Percentiles rank a stretch among this genome's conserved stretches.
These are phyloP conservation scores for Prunus campanulata DNA, from an alignment of 306 rosid genomes.

Conservation along the genomic window DNA sequence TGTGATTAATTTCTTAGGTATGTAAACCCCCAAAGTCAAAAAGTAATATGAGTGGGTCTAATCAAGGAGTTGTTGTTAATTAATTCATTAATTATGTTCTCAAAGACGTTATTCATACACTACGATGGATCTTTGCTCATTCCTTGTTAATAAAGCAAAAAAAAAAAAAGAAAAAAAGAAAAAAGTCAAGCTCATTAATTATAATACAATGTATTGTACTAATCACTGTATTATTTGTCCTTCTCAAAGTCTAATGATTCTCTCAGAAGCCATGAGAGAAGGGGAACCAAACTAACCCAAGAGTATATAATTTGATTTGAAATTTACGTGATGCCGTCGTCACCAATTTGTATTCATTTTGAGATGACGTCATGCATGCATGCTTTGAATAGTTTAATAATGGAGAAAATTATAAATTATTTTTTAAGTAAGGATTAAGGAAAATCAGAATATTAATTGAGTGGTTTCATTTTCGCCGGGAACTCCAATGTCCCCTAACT, in stretches of 20 bases:
- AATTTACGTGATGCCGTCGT: constrained; percentile 40
- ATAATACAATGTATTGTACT: neutral
- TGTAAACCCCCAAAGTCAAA: neutral
- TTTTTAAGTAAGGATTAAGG: neutral
- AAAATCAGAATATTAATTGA: constrained; percentile 4
- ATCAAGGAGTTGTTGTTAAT: constrained; percentile 22
- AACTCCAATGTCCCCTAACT: constrained; percentile 16
- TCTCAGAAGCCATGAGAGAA: constrained; percentile 40
- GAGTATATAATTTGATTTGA: neutral
- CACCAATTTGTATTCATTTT: constrained; percentile 5
- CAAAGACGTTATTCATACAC: constrained; percentile 50
- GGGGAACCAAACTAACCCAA: constrained; percentile 8
- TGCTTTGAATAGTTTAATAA: neutral
- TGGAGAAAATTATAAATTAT: constrained; percentile 14
- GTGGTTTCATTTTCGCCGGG: constrained; percentile 23
- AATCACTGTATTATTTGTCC: constrained; percentile 19
- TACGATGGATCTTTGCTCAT: constrained; percentile 15
- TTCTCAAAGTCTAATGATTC: constrained; percentile 42
- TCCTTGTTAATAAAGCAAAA: constrained; percentile 44
- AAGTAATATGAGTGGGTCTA: neutral
- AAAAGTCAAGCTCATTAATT: constrained; percentile 40
- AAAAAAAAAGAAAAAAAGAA: neutral
- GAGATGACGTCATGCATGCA: constrained; percentile 16
- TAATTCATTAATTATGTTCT: neutral
- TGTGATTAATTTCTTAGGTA: neutral